These are phyloP conservation scores for Debaryomyces maramus DNA, from an alignment of 805 yeast genomes.

Conservation along the genomic window DNA sequence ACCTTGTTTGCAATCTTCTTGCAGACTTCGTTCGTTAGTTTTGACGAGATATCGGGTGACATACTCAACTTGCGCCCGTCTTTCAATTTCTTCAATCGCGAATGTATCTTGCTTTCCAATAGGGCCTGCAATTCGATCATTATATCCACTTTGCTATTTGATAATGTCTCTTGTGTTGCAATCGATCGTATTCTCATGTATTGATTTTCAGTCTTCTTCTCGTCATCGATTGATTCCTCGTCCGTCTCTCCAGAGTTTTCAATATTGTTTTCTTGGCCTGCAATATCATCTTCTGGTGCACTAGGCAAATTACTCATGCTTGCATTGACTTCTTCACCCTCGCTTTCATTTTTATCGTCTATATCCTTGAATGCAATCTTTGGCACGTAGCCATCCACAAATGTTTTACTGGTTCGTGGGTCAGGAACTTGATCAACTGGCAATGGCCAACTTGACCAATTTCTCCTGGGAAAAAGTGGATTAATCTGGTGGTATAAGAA, in stretches of 20 bases:
- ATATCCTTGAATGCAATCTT: constrained; percentile 8
- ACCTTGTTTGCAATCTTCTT: constrained; percentile 12
- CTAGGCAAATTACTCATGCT: not conserved
- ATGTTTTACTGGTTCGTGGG: constrained; percentile 26
- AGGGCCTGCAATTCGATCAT: constrained; percentile 22
- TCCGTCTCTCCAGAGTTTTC: not conserved
- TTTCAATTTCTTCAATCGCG: not conserved
- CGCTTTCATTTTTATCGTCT: constrained; percentile 15
- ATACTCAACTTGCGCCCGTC: not conserved
- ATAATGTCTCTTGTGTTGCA: constrained; percentile 8
- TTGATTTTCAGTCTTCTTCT: not conserved
- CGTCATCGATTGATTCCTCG: constrained; percentile 6
- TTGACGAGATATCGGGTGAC: constrained; percentile 2
- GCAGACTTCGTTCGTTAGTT: constrained; percentile 8
- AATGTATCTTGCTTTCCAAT: constrained; percentile 16
- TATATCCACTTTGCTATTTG: constrained; percentile 21
- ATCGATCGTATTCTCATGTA: constrained; percentile 8
- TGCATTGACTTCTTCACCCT: constrained; percentile 11
- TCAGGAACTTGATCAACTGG: constrained; percentile 33
- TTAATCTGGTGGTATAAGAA: constrained; percentile 43
- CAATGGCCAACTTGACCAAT: constrained; percentile 67
- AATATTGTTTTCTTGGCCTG: constrained; percentile 10
- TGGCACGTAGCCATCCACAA: constrained; percentile 17
- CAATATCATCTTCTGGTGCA: constrained; percentile 8
- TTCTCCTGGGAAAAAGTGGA: constrained; percentile 33